phyloP scores from a whole-genome alignment of 371 early-diverging fungal genomes.

The Mortierella sp. region DNA sequence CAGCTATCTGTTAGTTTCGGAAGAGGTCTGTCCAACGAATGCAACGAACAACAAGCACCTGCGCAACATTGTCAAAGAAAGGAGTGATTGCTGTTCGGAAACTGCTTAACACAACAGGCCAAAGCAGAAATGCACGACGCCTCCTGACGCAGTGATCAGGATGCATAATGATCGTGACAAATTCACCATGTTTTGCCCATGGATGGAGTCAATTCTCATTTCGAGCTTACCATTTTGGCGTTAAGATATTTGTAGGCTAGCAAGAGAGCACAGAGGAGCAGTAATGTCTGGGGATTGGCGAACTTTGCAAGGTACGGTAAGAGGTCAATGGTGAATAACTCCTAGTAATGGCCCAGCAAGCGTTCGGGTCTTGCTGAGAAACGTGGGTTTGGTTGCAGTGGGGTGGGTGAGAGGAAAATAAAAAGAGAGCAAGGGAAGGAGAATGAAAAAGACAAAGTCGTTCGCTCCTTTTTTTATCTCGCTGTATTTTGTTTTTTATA shows the following conservation, averaged over 20 bases:
- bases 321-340: constrained; percentile 48
- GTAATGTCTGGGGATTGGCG: constrained; percentile 37
- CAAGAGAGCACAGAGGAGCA: constrained; percentile 42
- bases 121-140: too few relatives aligned
- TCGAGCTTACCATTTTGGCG: constrained; percentile 45
- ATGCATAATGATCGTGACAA: too few relatives aligned
- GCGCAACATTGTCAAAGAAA: too few relatives aligned
- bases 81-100: too few relatives aligned
- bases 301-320: constrained; percentile 23
- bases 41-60: too few relatives aligned
- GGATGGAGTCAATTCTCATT: not conserved
- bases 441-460: constrained; percentile 6
- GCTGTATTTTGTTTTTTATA: too few relatives aligned
- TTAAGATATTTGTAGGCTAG: constrained; percentile 42
- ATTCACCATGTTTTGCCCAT: too few relatives aligned
- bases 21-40: too few relatives aligned
- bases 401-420: not conserved
- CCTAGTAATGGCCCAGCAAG: constrained; percentile 32
- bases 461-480: too few relatives aligned
- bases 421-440: not conserved
- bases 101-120: too few relatives aligned
- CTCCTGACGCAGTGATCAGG: too few relatives aligned
- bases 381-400: not conserved
- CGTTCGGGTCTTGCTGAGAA: constrained; percentile 18
- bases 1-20: not conserved